Conservation (phyloP, 768 basidiomycete species). For the Pisolithus albus region DNA sequence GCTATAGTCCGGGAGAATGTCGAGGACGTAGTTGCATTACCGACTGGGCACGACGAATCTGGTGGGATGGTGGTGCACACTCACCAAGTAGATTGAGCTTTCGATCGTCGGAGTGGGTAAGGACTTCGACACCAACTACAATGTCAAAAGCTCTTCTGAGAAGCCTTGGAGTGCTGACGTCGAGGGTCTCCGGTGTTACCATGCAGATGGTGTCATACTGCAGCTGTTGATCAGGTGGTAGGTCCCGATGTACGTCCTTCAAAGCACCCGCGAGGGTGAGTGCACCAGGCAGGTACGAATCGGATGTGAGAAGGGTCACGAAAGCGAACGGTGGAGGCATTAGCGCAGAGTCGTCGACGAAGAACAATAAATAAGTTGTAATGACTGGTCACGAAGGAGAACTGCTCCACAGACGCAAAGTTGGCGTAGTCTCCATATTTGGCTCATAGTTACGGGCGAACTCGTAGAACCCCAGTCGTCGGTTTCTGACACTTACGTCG, state of each 20-base stretch:
- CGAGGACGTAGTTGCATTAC: neutral
- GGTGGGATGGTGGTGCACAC: conserved; percentile 21
- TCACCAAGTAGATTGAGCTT: conserved; percentile 80
- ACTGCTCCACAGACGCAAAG: no score
- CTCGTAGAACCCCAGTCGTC: no score
- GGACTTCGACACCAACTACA: conserved; percentile 89
- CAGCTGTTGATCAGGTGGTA: conserved; percentile 39
- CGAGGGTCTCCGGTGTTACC: conserved; percentile 90
- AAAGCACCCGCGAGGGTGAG: conserved; percentile 82
- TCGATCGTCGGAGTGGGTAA: conserved; percentile 58
- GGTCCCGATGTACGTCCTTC: conserved; percentile 55
- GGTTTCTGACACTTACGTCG: no score
- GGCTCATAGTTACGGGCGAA: no score
- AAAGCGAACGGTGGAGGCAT: conserved; percentile 75
- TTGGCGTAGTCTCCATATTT: no score
- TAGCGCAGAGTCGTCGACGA: neutral
- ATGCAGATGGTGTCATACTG: conserved; percentile 75
- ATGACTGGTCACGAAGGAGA: no score
- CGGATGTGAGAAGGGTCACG: conserved; percentile 88
- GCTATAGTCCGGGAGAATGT: neutral
- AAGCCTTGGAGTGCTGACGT: conserved; percentile 71
- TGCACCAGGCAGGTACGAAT: conserved; percentile 89
- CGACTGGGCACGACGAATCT: neutral
- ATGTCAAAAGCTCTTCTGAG: conserved; percentile 75
- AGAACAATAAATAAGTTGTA: no score